phyloP scores from a whole-genome alignment of 371 early-diverging fungal species.

The Mortierella sp. region DNA sequence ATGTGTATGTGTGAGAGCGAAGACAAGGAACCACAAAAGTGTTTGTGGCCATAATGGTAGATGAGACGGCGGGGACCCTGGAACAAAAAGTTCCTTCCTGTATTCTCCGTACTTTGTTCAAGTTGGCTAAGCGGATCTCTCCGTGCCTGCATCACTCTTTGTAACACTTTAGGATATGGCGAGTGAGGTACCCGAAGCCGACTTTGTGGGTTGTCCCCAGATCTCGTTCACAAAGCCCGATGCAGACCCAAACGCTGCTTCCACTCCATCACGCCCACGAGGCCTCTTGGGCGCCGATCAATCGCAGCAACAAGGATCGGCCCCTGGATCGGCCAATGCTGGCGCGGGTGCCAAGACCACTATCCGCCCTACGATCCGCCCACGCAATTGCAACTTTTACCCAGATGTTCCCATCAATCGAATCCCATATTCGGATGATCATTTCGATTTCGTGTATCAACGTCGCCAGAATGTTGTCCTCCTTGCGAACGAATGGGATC shows the following conservation, averaged over 20 bases:
- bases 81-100: no score
- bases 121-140: constrained; percentile 1
- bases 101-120: no score
- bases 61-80: no score
- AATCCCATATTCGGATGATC: constrained; percentile 60
- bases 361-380: constrained; percentile 23
- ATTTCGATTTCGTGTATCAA: constrained; percentile 66
- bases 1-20: no score
- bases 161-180: constrained; percentile 35
- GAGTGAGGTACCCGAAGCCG: constrained; percentile 46
- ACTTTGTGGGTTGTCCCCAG: constrained; percentile 46
- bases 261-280: constrained; percentile 19
- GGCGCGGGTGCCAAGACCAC: neutral
- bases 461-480: constrained; percentile 48
- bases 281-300: constrained; percentile 44
- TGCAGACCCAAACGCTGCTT: constrained; percentile 10
- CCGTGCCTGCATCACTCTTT: neutral
- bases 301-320: constrained; percentile 33
- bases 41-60: no score
- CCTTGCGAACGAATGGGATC: constrained; percentile 43
- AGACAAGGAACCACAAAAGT: no score
- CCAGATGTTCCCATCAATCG: constrained; percentile 49
- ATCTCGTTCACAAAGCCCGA: constrained; percentile 29
- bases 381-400: constrained; percentile 34
- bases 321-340: neutral